Evolutionary conservation across 2,329 filamentous ascomycete genomes (phyloP).

Genomic region (Trichoderma simmonsii): DNA sequence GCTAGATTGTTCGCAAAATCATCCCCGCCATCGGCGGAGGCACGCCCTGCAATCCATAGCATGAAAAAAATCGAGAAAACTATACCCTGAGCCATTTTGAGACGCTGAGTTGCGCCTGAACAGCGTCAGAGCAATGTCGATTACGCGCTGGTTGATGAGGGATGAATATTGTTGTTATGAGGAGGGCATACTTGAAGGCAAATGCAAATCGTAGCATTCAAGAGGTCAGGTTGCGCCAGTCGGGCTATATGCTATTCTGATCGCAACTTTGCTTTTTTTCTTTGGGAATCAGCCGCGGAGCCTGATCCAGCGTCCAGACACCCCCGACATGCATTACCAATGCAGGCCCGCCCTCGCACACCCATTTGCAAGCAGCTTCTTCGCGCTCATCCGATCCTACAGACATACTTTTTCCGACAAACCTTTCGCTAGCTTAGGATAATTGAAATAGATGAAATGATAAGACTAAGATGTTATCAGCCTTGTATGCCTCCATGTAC

Average conservation of each 20-base stretch:
- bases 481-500: neutral
- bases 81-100: neutral
- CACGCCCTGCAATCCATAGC: neutral
- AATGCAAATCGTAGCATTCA: neutral
- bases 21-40: conserved; percentile 22
- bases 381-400: neutral
- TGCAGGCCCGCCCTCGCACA: neutral
- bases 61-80: neutral
- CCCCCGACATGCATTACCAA: neutral
- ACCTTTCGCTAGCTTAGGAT: neutral
- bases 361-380: neutral
- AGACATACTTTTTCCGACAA: neutral
- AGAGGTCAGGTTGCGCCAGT: neutral
- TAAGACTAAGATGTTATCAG: neutral
- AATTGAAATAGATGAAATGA: neutral
- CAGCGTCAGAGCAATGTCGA: neutral
- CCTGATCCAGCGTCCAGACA: neutral
- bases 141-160: neutral
- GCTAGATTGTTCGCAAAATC: conserved; percentile 25
- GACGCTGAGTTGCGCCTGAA: no score
- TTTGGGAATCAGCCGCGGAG: neutral
- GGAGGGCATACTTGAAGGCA: neutral
- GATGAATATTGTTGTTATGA: neutral
- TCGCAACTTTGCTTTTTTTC: neutral
- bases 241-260: neutral